A percentile compares a stretch with the other conserved stretches of the same genome.
Evolutionary conservation across 257 asterid genomes (phyloP).

Genomic region (Misopates orontium): DNA sequence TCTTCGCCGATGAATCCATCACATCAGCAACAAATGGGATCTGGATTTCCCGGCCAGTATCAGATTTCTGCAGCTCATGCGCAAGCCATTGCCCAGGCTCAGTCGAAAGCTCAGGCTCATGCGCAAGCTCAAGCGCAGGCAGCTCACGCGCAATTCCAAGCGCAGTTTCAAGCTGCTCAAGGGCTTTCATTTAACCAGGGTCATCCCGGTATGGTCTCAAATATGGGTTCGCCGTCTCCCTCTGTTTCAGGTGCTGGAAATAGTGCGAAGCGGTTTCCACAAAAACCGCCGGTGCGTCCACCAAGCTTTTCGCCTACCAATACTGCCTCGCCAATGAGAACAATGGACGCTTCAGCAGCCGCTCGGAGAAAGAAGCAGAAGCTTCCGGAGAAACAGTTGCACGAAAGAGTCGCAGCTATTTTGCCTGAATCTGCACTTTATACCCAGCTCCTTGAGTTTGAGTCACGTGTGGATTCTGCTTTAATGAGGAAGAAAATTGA

Average conservation of each 20-base stretch:
- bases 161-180: constrained; percentile 65
- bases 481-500: constrained; percentile 87
- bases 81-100: constrained; percentile 86
- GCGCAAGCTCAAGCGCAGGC: constrained; percentile 54
- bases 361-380: constrained; percentile 93
- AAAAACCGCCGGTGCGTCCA: constrained; percentile 89
- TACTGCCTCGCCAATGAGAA: constrained; percentile 68
- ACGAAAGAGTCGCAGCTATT: constrained; percentile 91
- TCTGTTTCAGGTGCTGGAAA: constrained; percentile 72
- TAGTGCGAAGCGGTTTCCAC: constrained; percentile 64
- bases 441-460: constrained; percentile 94
- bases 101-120: constrained; percentile 64
- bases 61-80: constrained; percentile 84
- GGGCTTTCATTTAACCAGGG: constrained; percentile 76
- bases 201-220: constrained; percentile 54
- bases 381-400: constrained; percentile 89
- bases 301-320: constrained; percentile 56
- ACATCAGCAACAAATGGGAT: constrained; percentile 58
- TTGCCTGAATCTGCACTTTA: constrained; percentile 95
- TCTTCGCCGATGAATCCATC: constrained; percentile 62
- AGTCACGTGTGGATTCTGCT: constrained; percentile 91
- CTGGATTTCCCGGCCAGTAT: constrained; percentile 73
- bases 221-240: constrained; percentile 73
- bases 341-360: constrained; percentile 78
- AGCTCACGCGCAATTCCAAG: constrained; percentile 76